These are phyloP conservation scores for Pichia manshurica DNA, from an alignment of 805 yeast genomes.

Conservation along the genomic window DNA sequence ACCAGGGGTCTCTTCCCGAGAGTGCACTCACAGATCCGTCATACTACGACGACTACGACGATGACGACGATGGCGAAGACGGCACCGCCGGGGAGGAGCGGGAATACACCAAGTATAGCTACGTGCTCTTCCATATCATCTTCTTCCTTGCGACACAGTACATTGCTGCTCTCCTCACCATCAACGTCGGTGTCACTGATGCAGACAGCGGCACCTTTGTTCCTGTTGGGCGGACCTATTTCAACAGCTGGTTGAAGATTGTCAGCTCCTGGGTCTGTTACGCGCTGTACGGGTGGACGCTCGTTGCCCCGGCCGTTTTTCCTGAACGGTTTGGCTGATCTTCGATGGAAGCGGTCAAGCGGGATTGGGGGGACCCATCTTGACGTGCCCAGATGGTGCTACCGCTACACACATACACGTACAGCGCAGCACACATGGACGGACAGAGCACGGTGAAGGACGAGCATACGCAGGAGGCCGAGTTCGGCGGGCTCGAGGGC, in stretches of 20 bases:
- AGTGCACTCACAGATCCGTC: slow-evolving; percentile 75
- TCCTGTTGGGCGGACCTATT: slow-evolving; percentile 96
- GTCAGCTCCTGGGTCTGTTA: slow-evolving; percentile 91
- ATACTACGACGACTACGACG: slow-evolving; percentile 45
- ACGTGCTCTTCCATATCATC: slow-evolving; percentile 81
- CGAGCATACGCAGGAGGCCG: slow-evolving; percentile 1
- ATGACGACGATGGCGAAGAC: slow-evolving; percentile 26
- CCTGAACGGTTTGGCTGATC: slow-evolving; percentile 68
- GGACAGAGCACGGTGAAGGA: slow-evolving; percentile 1
- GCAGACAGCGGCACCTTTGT: slow-evolving; percentile 82
- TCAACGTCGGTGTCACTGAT: slow-evolving; percentile 74
- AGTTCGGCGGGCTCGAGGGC: slow-evolving; percentile 20
- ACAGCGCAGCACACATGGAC: too few relatives aligned
- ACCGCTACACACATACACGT: too few relatives aligned
- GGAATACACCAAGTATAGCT: slow-evolving; percentile 69
- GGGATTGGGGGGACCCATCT: too few relatives aligned
- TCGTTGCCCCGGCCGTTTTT: slow-evolving; percentile 82
- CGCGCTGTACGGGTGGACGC: slow-evolving; percentile 79
- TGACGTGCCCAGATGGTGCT: too few relatives aligned
- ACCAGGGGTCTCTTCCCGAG: slow-evolving; percentile 90
- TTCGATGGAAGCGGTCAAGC: too few relatives aligned
- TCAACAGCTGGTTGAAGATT: slow-evolving; percentile 91
- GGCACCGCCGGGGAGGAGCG: slow-evolving; percentile 54
- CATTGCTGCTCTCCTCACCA: slow-evolving; percentile 87
- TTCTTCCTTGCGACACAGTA: slow-evolving; percentile 96